phyloP scores from a whole-genome alignment of 495 filamentous ascomycete species.

The Xylaria palmicola region DNA sequence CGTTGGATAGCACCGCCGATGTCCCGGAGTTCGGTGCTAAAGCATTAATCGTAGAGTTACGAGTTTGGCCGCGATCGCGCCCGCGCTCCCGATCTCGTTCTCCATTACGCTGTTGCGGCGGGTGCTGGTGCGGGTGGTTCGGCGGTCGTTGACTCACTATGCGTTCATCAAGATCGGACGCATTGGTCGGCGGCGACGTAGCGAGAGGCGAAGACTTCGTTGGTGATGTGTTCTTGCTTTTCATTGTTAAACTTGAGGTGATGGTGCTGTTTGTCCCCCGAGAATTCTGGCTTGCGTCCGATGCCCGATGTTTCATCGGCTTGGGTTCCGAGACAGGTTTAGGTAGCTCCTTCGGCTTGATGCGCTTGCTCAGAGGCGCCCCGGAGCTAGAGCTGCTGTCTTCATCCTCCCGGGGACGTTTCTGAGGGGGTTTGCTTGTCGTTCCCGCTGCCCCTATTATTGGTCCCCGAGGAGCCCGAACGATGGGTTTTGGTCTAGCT shows the following conservation, averaged over 20 bases:
- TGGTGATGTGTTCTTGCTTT: conserved; percentile 56
- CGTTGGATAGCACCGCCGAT: conserved; percentile 17
- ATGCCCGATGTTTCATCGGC: conserved; percentile 37
- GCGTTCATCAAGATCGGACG: conserved; percentile 58
- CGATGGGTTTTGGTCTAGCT: conserved; percentile 28
- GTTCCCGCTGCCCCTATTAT: conserved; percentile 30
- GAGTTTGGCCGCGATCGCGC: conserved; percentile 30
- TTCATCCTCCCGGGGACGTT: conserved; percentile 43
- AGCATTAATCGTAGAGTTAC: conserved; percentile 6
- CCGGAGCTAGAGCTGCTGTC: conserved; percentile 53
- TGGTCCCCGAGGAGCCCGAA: conserved; percentile 26
- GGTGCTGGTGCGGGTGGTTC: conserved; percentile 19
- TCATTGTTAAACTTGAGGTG: conserved; percentile 33
- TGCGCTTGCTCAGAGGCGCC: conserved; percentile 50
- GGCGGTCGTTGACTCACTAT: conserved; percentile 32
- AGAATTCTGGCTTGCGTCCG: conserved; percentile 48
- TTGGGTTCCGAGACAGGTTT: conserved; percentile 20
- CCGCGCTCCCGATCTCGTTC: conserved; percentile 25
- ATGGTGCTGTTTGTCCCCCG: conserved; percentile 29
- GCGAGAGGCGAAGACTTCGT: conserved; percentile 73
- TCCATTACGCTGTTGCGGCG: conserved; percentile 23
- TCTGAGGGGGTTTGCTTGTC: conserved; percentile 31
- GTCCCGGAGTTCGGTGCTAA: conserved; percentile 22
- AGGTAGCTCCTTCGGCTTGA: conserved; percentile 39
- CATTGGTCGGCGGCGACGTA: conserved; percentile 74